Percentiles rank a stretch among this genome's conserved stretches.
phyloP scores from a whole-genome alignment of 441 rosid species.

The Euphorbia schlechtendalii region DNA sequence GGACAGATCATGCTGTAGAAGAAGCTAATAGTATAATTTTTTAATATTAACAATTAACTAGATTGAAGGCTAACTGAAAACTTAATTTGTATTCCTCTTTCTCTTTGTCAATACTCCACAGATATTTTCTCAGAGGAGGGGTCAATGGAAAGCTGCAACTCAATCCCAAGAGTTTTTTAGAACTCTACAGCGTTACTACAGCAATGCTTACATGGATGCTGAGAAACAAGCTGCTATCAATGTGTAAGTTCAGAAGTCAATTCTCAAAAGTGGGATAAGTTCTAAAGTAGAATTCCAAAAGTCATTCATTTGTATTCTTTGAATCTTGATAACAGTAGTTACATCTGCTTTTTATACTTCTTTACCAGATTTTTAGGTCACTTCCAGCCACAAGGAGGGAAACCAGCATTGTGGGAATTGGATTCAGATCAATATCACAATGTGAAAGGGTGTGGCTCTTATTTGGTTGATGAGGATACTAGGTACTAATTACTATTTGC shows the following conservation, averaged over 20 bases:
- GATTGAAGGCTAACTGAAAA: background rate
- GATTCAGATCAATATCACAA: constrained; percentile 73
- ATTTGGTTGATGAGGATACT: constrained; percentile 33
- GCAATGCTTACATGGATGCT: constrained; percentile 92
- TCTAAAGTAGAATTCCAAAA: background rate
- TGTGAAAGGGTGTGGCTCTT: constrained; percentile 40
- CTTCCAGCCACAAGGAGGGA: constrained; percentile 80
- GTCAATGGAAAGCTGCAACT: constrained; percentile 99
- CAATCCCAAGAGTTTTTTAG: constrained; percentile 98
- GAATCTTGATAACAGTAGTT: background rate
- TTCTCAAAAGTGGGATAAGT: background rate
- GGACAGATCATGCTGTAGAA: too few species aligned
- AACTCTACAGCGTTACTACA: constrained; percentile 92
- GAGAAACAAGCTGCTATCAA: constrained; percentile 97
- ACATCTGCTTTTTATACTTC: constrained; percentile 17
- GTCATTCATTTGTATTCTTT: background rate
- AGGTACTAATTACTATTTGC: constrained; percentile 48
- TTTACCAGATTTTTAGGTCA: constrained; percentile 88
- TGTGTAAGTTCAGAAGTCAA: constrained; percentile 39
- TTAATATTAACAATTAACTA: too few species aligned
- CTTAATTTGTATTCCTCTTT: background rate
- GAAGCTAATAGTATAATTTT: too few species aligned
- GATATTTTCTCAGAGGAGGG: constrained; percentile 95
- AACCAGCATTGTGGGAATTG: constrained; percentile 86
- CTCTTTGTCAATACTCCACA: constrained; percentile 20